phyloP scores from a whole-genome alignment of 2,329 filamentous ascomycete genomes.

The Trichoderma guizhouense region DNA sequence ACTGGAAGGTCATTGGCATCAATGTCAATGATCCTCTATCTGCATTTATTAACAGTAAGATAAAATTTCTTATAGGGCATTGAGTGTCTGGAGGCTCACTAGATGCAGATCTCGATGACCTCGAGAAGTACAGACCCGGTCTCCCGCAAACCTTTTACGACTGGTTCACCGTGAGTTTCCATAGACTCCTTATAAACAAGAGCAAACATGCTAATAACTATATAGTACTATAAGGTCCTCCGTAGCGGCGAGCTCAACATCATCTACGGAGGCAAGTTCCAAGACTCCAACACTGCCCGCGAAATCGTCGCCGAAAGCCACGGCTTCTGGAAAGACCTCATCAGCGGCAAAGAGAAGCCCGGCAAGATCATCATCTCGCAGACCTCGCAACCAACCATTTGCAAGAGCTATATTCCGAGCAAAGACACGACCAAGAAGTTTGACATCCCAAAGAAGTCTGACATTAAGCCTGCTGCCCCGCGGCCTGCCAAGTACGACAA shows the following conservation, averaged over 20 bases:
- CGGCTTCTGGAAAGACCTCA: constrained; percentile 38
- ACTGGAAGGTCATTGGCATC: constrained; percentile 41
- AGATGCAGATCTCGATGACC: constrained; percentile 32
- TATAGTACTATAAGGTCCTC: constrained; percentile 40
- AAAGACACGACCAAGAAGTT: constrained; percentile 32
- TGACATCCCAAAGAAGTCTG: constrained; percentile 30
- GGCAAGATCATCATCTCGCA: constrained; percentile 42
- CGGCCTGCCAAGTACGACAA: constrained; percentile 33
- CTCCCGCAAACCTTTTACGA: constrained; percentile 34
- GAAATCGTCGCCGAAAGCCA: constrained; percentile 37
- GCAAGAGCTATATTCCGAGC: constrained; percentile 34
- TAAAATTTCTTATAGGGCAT: fast-evolving
- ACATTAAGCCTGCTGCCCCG: constrained; percentile 29
- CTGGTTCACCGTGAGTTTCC: constrained; percentile 37
- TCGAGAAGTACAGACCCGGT: constrained; percentile 39
- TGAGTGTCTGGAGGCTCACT: constrained; percentile 19
- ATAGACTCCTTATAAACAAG: neutral
- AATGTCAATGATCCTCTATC: constrained; percentile 40
- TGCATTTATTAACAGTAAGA: constrained; percentile 32
- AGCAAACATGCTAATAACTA: neutral
- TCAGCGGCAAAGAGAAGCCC: constrained; percentile 35
- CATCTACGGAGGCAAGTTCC: constrained; percentile 37
- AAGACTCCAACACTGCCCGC: constrained; percentile 33
- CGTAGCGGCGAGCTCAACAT: constrained; percentile 35
- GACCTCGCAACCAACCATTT: constrained; percentile 32